Percentiles rank a stretch among this genome's conserved stretches.
phyloP scores from a whole-genome alignment of 441 rosid species.

The Raphanus hybrid region DNA sequence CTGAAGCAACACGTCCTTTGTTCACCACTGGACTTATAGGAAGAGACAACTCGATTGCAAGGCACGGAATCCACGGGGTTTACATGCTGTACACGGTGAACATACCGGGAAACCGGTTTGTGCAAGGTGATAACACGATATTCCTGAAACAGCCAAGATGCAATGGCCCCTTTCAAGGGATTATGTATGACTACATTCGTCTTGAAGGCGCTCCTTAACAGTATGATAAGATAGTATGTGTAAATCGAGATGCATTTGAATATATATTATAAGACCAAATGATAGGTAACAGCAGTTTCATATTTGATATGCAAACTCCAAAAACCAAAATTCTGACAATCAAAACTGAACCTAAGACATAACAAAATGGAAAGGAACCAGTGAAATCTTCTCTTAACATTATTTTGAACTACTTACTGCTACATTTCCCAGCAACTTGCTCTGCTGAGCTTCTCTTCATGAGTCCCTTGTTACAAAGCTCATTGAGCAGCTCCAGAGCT shows the following conservation, averaged over 20 bases:
- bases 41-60: constrained; percentile 80
- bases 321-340: constrained; percentile 26
- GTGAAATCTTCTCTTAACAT: not conserved
- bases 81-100: constrained; percentile 59
- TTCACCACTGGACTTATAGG: constrained; percentile 76
- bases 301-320: constrained; percentile 24
- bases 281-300: constrained; percentile 23
- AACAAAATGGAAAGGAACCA: constrained; percentile 16
- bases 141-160: constrained; percentile 72
- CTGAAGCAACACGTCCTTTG: constrained; percentile 53
- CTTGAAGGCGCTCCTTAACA: constrained; percentile 64
- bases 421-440: constrained; percentile 66
- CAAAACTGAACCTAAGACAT: constrained; percentile 23
- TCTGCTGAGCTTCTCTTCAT: constrained; percentile 79
- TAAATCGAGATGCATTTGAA: not conserved
- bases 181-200: constrained; percentile 93
- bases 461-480: constrained; percentile 72
- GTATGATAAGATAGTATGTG: not conserved
- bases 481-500: constrained; percentile 70
- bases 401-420: constrained; percentile 26
- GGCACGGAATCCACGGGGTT: constrained; percentile 72
- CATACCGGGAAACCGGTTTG: constrained; percentile 51
- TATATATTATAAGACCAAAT: not conserved
- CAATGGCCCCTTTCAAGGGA: constrained; percentile 68
- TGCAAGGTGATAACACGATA: constrained; percentile 67